Percentiles rank a stretch among this genome's conserved stretches.
These are phyloP conservation scores for Clonostachys rhizophaga DNA, from an alignment of 2,329 filamentous ascomycete species.

Conservation along the genomic window DNA sequence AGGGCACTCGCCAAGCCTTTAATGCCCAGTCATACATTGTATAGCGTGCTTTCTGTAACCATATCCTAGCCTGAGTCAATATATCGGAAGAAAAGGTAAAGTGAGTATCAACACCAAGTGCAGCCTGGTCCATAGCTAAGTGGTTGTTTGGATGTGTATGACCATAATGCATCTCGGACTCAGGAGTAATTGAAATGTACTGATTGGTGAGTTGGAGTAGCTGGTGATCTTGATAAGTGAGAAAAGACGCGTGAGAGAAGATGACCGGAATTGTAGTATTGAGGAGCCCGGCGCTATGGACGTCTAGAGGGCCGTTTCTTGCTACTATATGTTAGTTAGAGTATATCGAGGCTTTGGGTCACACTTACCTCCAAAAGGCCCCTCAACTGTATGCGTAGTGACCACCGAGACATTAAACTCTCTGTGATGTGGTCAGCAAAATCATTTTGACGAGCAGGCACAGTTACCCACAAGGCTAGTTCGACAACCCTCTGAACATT, in stretches of 20 bases:
- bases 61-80: constrained; percentile 46
- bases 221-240: constrained; percentile 28
- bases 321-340: neutral
- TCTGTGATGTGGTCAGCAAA: constrained; percentile 6
- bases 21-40: constrained; percentile 21
- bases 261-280: constrained; percentile 41
- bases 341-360: neutral
- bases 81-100: constrained; percentile 43
- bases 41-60: constrained; percentile 38
- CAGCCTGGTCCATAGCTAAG: constrained; percentile 41
- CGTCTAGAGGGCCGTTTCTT: constrained; percentile 29
- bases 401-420: constrained; percentile 34
- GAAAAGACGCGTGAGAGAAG: constrained; percentile 44
- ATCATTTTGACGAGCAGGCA: too few species aligned
- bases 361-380: constrained; percentile 22
- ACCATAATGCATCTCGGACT: constrained; percentile 57
- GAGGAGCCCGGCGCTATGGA: constrained; percentile 29
- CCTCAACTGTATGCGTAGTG: constrained; percentile 37
- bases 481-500: constrained; percentile 23
- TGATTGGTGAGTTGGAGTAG: constrained; percentile 44
- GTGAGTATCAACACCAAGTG: constrained; percentile 50
- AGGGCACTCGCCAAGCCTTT: constrained; percentile 34
- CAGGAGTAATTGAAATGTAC: constrained; percentile 51
- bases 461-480: constrained; percentile 19
- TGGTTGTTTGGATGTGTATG: constrained; percentile 35